These are phyloP conservation scores for Closterium sp. DNA, from an alignment of 139 green algal species.

Conservation along the genomic window DNA sequence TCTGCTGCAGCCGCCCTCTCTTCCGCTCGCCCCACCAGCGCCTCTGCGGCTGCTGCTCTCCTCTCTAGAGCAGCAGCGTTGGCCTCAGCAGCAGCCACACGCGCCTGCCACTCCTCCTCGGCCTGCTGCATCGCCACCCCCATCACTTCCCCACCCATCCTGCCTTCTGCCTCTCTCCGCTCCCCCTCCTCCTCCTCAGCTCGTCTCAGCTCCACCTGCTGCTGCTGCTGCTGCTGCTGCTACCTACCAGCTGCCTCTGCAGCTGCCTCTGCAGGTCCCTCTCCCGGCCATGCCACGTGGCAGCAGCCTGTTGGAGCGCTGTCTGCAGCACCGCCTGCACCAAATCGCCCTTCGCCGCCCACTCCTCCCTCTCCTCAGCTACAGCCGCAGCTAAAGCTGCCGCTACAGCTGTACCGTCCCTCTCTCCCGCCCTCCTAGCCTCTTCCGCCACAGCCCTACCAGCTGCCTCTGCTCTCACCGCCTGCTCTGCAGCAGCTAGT, in stretches of 20 bases:
- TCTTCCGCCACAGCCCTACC: background rate
- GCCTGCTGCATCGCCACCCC: background rate
- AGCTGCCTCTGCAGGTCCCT: background rate
- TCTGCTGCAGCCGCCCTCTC: background rate
- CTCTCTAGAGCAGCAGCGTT: background rate
- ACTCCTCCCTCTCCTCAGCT: background rate
- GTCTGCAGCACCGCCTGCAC: background rate
- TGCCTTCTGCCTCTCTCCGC: background rate
- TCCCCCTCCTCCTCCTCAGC: no score
- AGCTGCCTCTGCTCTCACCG: background rate
- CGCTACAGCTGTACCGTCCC: no score
- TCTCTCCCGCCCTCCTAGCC: background rate
- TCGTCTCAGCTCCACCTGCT: background rate
- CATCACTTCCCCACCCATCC: background rate
- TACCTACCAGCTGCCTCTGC: no score
- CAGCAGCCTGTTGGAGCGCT: background rate
- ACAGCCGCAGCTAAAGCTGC: background rate
- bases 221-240: no score
- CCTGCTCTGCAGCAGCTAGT: background rate
- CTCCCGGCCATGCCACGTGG: background rate
- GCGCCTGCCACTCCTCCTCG: background rate
- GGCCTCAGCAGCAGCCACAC: background rate
- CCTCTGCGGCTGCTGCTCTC: background rate
- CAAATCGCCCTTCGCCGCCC: background rate
- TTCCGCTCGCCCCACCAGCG: no score